These are phyloP conservation scores for Neurospora sp. DNA, from an alignment of 495 filamentous ascomycete genomes.

Conservation along the genomic window DNA sequence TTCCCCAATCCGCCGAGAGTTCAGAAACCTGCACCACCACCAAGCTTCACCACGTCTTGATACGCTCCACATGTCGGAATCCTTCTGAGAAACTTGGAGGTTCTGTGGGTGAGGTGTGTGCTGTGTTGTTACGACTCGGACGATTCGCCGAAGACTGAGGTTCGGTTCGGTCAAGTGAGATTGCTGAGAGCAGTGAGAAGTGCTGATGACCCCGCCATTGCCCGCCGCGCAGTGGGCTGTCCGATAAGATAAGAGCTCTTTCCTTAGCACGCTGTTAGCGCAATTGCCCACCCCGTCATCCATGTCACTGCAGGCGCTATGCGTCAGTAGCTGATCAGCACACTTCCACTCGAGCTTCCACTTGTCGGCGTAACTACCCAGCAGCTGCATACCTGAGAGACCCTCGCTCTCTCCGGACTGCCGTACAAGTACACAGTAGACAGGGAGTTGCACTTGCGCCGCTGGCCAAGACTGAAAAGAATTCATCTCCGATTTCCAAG, in stretches of 20 bases:
- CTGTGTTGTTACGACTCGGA: not conserved
- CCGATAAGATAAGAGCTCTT: conserved; percentile 9
- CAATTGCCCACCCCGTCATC: not conserved
- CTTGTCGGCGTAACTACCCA: not conserved
- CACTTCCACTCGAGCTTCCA: not conserved
- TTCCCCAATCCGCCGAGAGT: not conserved
- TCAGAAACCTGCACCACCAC: not conserved
- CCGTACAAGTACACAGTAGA: not conserved
- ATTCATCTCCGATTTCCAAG: not conserved
- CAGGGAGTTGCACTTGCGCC: not conserved
- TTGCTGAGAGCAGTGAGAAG: not conserved
- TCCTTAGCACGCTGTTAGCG: not conserved
- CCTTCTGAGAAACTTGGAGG: not conserved
- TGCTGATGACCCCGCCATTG: not conserved
- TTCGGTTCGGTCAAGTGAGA: not conserved
- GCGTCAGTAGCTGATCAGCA: not conserved
- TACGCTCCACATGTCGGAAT: not conserved
- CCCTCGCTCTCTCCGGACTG: not conserved
- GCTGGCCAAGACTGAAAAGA: not conserved
- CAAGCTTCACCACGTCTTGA: not conserved
- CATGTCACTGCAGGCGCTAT: not conserved
- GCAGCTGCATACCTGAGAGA: not conserved
- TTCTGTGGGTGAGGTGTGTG: not conserved
- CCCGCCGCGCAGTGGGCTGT: not conserved
- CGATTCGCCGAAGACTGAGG: not conserved